Evolutionary conservation across 345 rosid species (phyloP), one percentile per base, ranked within the genome.

Genomic region (Eucalyptus marginata): DNA sequence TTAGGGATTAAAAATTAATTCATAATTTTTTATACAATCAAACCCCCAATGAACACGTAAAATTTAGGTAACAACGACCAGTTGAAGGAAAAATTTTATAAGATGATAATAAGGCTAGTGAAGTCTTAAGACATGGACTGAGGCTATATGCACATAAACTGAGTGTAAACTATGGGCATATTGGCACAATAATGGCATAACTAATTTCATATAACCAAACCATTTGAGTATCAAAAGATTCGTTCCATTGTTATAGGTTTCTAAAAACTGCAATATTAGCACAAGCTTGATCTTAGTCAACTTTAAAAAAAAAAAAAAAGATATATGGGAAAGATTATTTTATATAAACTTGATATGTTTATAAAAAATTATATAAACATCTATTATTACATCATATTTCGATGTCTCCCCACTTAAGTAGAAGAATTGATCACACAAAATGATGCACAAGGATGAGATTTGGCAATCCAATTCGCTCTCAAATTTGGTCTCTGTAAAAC

Each of bases 11-110:
- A 1, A 52, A 52, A 52, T 52, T 20, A 20, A 52, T 52, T 2
- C 10, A 3, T 8, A 52, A 3, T 8, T 20, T 20, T 52, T 0
- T 52, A 52, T 0, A 2, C 25, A 52, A 52, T 52, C 1, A 52
- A 52, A 52, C 0, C 10, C 0, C 20, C 4, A 52, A 20, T 20
- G 5, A 52, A 0, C 25, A 52, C 0, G 25, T 0, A 20, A 18
- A 52, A 7, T 52, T 52, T 52, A 52, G 4, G 1, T 52, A 0
- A 20, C 0, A 52, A 20, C 0, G 0, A 20, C 2, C 0, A 18
- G 10, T 52, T 52, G 10, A 20, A 52, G 25, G 15, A 49, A 49
- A 3, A 7, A 0, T 0, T 1, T 52, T 52, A 52, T 52, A 52
- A 52, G 10, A 52, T 18, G 0, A 52, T 3, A 52, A 18, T 18